Evolutionary conservation across 345 rosid genomes (phyloP), one percentile per base, ranked within the genome.

Genomic region (Rubroshorea leprosula): DNA sequence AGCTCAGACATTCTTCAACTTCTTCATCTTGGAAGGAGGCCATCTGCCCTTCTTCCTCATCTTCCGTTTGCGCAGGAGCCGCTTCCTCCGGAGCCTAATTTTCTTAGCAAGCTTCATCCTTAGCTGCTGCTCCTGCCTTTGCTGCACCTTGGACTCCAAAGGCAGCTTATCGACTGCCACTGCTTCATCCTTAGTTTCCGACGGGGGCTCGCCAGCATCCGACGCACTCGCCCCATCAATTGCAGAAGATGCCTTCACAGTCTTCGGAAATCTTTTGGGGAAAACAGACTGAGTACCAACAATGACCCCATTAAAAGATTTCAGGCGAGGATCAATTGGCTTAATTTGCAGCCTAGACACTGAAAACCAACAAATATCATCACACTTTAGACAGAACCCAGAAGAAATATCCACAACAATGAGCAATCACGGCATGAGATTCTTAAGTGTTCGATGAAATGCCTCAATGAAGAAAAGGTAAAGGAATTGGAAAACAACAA

Each of bases 11-110:
- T 86, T 89, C 84, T 89, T 89, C 66, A 74, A 58, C 68, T 81
- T 90, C 76, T 78, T 89, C 82, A 89, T 76, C n/a, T 86, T 89
- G 1, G 90, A 90, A 65, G 97, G 95, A 5, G 95, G 97, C 97
- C 97, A 86, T 60, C 85, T 68, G 45, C 92, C 97, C 79, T 80
- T 90, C 88, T 90, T 90, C 81, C 97, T 81, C 85, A 90, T 21
- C 71, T 68, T 79, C 56, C 90, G 74, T 74, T 89, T 89, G 55
- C 82, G 83, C 46, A 84, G 44, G 3, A 89, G 84, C 57, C 89
- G 78, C 67, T 84, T 86, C 66, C 95, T 84, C 15, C 97, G 73
- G 6, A 89, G 84, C 74, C 97, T 64, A 6, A 90, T 71, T 80
- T 90, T 90, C 77, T 79, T 90, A 0, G 90, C 87, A 63, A 83